These are phyloP conservation scores for Acer campestre DNA, from an alignment of 345 rosid genomes.

Conservation along the genomic window DNA sequence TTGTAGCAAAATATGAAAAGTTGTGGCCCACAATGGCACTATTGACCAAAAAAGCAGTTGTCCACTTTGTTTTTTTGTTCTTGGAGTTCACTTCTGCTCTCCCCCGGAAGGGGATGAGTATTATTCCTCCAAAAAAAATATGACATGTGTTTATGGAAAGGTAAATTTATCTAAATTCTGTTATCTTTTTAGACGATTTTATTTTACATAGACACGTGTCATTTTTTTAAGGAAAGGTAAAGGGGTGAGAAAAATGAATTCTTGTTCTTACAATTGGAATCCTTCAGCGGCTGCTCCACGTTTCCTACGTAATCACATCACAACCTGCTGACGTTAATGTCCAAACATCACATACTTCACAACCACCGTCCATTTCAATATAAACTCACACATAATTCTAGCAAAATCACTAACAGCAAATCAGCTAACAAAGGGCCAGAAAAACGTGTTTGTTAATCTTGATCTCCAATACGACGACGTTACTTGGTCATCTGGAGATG, in stretches of 20 bases:
- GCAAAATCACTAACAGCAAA: background rate
- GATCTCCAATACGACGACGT: background rate
- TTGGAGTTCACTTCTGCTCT: no score
- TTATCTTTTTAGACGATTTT: no score
- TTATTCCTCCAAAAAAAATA: no score
- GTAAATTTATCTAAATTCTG: no score
- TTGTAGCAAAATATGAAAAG: background rate
- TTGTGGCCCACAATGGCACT: background rate
- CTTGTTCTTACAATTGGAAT: background rate
- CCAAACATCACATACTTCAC: background rate
- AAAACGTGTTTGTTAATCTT: background rate
- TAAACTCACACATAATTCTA: background rate
- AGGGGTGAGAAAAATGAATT: no score
- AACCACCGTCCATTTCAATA: background rate
- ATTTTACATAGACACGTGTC: no score
- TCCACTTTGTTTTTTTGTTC: background rate
- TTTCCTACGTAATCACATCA: background rate
- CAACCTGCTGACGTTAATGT: background rate
- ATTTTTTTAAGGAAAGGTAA: no score
- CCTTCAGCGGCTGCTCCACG: background rate
- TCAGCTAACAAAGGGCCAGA: background rate
- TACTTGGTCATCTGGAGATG: background rate
- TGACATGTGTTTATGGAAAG: no score
- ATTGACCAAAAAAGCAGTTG: background rate
- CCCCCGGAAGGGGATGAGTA: no score